Base-by-base conservation (phyloP, 2,329 filamentous ascomycete genomes). In the Aspergillus sp. region DNA sequence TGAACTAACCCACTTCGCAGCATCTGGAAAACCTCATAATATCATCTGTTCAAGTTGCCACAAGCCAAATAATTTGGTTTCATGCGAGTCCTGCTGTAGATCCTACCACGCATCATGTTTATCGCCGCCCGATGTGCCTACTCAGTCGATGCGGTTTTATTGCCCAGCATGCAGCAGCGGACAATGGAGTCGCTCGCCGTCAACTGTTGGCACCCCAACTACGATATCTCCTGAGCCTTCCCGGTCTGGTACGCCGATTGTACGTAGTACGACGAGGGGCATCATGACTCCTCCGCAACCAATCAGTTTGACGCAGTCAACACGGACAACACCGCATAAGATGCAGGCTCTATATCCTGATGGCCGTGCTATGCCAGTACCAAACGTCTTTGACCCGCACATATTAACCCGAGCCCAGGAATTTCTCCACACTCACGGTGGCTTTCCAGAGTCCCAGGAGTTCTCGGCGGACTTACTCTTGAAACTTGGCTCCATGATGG, bases 41-140 rank as follows among this genome's bases (percentile, higher is more conserved):
- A 44, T 72, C 17, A 63, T 72, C 41, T 72, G 70, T 36, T 70
- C 65, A 2, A 53, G 57, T 17, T 72, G 69, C 45, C 62, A 62
- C 15, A 59, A 59, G 18, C 69, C 70, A 6, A 63, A 65, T 20
- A 60, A 66, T 41, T 39, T 72, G 20, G 59, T 69, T 39, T 56
- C 53, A 1, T 72, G 70, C 55, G 60, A 63, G 47, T 70, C 68
- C 7, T 72, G 70, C 57, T 70, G 66, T 59, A 66, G 70, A 55
- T 68, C 69, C 9, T 71, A 72, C 55, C 70, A 72, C 55, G 51
- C 53, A 22, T 54, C 53, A 15, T 72, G 70, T 32, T 50, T 72
- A 36, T 38, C 53, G 18, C 39, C 47, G 43, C 45, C 36, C 7
- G 41, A 44, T 11, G 45, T 52, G 17, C 50, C 52, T 44, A 15